These are phyloP conservation scores for Lactarius hatsudake DNA, from an alignment of 768 basidiomycete species.

Conservation along the genomic window DNA sequence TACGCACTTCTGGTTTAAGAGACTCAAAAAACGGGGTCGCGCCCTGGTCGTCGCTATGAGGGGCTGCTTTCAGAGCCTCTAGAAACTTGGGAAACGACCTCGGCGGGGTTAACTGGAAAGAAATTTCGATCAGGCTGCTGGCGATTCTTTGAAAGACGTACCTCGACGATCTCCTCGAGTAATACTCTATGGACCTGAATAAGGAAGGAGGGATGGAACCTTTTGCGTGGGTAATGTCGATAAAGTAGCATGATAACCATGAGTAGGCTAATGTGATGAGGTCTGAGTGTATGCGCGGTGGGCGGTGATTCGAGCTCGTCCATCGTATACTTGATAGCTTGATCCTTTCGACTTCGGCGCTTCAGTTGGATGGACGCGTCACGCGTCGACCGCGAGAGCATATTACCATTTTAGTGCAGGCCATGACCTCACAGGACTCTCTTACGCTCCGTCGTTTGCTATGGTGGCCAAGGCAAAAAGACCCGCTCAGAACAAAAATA, in stretches of 20 bases:
- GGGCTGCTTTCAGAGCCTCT: constrained; percentile 33
- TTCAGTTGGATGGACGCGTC: background rate
- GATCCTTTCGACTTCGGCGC: background rate
- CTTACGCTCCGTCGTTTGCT: background rate
- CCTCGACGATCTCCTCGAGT: constrained; percentile 72
- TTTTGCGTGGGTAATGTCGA: constrained; percentile 53
- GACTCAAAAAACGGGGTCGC: constrained; percentile 25
- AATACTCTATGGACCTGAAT: constrained; percentile 65
- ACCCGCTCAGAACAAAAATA: constrained; percentile 31
- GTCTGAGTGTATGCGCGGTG: constrained; percentile 63
- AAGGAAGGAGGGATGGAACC: constrained; percentile 55
- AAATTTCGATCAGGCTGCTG: constrained; percentile 14
- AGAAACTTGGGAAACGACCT: constrained; percentile 47
- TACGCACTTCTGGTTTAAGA: constrained; percentile 21
- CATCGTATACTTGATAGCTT: constrained; percentile 9
- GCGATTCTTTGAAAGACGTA: constrained; percentile 24
- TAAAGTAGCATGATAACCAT: constrained; percentile 60
- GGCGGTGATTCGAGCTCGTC: constrained; percentile 53
- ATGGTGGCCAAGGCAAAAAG: constrained; percentile 39
- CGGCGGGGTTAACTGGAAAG: constrained; percentile 59
- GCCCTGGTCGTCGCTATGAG: constrained; percentile 20
- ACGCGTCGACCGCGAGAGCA: background rate
- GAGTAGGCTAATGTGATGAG: constrained; percentile 73
- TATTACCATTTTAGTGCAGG: constrained; percentile 2
- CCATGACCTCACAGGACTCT: background rate